phyloP scores from a whole-genome alignment of 305 asterid genomes.

The Solanum hybrid region DNA sequence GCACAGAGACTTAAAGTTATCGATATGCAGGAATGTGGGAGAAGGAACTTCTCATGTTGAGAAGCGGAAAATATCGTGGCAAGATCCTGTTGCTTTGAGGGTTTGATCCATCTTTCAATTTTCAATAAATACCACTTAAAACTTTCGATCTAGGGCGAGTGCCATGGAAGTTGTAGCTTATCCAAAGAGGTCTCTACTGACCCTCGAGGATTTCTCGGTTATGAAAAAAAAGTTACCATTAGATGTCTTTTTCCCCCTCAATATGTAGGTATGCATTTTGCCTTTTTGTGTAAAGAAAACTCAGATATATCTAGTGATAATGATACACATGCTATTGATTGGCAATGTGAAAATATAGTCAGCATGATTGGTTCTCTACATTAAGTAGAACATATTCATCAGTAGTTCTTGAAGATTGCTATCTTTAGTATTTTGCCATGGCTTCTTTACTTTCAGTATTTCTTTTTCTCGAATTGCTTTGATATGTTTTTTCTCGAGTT shows the following conservation, averaged over 20 bases:
- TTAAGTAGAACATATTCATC: not conserved
- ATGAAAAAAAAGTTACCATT: not conserved
- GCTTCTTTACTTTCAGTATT: not conserved
- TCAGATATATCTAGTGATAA: not conserved
- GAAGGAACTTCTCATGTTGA: conserved; percentile 63
- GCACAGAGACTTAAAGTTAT: conserved; percentile 48
- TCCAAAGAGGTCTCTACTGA: not conserved
- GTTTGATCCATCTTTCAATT: conserved; percentile 35
- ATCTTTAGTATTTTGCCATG: not conserved
- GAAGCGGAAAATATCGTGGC: conserved; percentile 91
- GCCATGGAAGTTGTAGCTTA: not conserved
- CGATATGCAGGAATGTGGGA: conserved; percentile 61
- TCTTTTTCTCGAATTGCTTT: not conserved
- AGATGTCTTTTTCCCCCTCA: not conserved
- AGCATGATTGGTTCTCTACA: not conserved
- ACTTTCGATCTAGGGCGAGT: not conserved
- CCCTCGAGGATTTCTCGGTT: not conserved
- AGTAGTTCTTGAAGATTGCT: not conserved
- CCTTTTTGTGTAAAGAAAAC: not conserved
- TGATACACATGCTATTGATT: not conserved
- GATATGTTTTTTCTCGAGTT: not conserved
- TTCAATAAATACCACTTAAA: not conserved
- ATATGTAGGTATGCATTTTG: not conserved
- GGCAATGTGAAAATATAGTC: not conserved
- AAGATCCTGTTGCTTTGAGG: conserved; percentile 83